Evolutionary conservation across 2,329 filamentous ascomycete species (phyloP).

Genomic region (Pseudocercospora eumusae): DNA sequence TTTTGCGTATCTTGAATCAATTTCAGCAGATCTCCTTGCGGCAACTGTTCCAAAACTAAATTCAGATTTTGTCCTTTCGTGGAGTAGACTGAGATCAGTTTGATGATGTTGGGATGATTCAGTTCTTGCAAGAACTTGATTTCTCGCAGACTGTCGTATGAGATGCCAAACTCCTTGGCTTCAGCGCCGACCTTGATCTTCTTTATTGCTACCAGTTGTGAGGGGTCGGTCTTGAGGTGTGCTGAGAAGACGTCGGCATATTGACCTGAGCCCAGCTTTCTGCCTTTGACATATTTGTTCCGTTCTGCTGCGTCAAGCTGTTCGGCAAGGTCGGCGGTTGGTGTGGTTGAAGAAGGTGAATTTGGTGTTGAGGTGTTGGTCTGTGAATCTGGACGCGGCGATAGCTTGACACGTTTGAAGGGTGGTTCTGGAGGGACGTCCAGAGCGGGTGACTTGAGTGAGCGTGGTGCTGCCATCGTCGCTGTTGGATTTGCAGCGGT

Average conservation of each 20-base stretch:
- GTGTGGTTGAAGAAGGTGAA: constrained; percentile 17
- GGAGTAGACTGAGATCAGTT: constrained; percentile 86
- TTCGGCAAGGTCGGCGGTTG: constrained; percentile 46
- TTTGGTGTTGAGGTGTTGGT: constrained; percentile 22
- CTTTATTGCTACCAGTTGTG: constrained; percentile 82
- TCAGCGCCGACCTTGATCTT: constrained; percentile 87
- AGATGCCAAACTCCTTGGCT: constrained; percentile 80
- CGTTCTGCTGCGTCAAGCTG: constrained; percentile 58
- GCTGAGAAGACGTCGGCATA: constrained; percentile 95
- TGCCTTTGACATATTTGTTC: constrained; percentile 87
- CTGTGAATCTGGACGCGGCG: constrained; percentile 16
- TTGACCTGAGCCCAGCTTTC: constrained; percentile 92
- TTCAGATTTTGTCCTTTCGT: constrained; percentile 97
- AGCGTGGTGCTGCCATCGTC: constrained; percentile 12
- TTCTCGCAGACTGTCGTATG: constrained; percentile 92
- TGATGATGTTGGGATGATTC: constrained; percentile 92
- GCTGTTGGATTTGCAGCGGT: background rate
- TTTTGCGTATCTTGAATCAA: constrained; percentile 80
- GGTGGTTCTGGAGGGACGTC: constrained; percentile 40
- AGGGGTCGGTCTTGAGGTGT: constrained; percentile 71
- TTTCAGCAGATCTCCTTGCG: constrained; percentile 91
- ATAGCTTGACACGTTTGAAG: constrained; percentile 36
- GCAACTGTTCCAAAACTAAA: constrained; percentile 89
- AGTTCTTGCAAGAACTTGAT: constrained; percentile 95
- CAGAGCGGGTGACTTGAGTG: constrained; percentile 36